These are phyloP conservation scores for Ceratobasidium sp. DNA, from an alignment of 1,284 basidiomycete species.

Conservation along the genomic window DNA sequence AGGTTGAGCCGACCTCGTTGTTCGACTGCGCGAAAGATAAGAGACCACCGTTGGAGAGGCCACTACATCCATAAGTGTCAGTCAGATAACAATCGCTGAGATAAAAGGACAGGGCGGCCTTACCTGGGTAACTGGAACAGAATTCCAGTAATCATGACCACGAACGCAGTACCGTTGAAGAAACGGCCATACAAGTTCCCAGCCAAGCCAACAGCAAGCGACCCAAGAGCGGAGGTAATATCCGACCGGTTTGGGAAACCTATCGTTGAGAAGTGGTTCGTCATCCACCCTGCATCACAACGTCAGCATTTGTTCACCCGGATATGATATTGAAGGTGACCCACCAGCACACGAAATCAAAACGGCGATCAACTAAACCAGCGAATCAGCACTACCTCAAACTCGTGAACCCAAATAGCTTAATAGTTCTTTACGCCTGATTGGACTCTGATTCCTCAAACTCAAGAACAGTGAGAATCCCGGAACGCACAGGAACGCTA, in stretches of 20 bases:
- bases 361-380: conserved; percentile 61
- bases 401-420: conserved; percentile 50
- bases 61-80: conserved; percentile 74
- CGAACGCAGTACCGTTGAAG: conserved; percentile 82
- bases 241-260: conserved; percentile 80
- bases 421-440: conserved; percentile 78
- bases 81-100: background rate
- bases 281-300: conserved; percentile 83
- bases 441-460: conserved; percentile 81
- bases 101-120: background rate
- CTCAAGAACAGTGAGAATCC: conserved; percentile 81
- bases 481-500: conserved; percentile 86
- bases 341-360: conserved; percentile 48
- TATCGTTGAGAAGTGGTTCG: conserved; percentile 78
- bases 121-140: conserved; percentile 37
- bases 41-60: conserved; percentile 87
- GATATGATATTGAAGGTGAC: background rate
- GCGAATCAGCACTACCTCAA: conserved; percentile 1
- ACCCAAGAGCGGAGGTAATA: conserved; percentile 80
- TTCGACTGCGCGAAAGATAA: conserved; percentile 77
- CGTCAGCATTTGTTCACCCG: conserved; percentile 62
- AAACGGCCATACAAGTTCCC: conserved; percentile 88
- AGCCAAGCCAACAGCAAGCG: conserved; percentile 86
- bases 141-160: conserved; percentile 70
- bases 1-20: conserved; percentile 60